phyloP scores from a whole-genome alignment of 768 basidiomycete genomes.

The Mycena filopes region DNA sequence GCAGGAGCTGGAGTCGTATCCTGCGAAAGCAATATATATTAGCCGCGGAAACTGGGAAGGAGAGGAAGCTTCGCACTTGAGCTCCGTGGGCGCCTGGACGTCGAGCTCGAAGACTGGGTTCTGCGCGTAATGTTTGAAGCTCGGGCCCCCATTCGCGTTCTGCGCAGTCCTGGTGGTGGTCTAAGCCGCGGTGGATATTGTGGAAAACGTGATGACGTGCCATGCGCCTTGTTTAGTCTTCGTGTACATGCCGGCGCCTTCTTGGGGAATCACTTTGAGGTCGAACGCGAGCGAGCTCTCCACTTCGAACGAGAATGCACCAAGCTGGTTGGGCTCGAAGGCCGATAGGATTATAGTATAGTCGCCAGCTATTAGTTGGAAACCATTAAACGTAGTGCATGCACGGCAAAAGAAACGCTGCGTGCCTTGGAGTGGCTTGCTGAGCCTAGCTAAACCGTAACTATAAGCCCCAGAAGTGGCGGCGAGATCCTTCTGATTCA shows the following conservation, averaged over 20 bases:
- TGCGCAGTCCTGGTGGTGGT: constrained; percentile 52
- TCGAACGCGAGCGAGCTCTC: constrained; percentile 72
- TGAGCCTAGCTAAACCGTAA: constrained; percentile 74
- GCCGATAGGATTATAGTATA: constrained; percentile 89
- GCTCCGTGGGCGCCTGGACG: constrained; percentile 59
- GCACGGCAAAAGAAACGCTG: background rate
- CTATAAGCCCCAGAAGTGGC: constrained; percentile 84
- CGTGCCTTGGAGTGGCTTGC: constrained; percentile 65
- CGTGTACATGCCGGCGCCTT: constrained; percentile 92
- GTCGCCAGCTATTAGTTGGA: constrained; percentile 54
- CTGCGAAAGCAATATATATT: constrained; percentile 46
- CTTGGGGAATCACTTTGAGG: constrained; percentile 74
- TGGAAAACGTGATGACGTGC: constrained; percentile 51
- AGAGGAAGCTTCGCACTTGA: constrained; percentile 58
- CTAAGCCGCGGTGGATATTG: background rate
- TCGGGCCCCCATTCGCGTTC: constrained; percentile 77
- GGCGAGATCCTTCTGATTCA: constrained; percentile 74
- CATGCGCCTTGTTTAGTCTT: constrained; percentile 78
- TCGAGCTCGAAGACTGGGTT: constrained; percentile 79
- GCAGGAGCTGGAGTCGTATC: constrained; percentile 73
- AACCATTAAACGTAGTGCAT: background rate
- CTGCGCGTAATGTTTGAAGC: constrained; percentile 66
- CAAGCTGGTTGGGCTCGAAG: constrained; percentile 79
- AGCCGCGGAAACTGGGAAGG: background rate
- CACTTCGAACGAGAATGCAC: constrained; percentile 71